Base-by-base conservation (phyloP, 805 yeast species). In the Myxozyma neotropica region DNA sequence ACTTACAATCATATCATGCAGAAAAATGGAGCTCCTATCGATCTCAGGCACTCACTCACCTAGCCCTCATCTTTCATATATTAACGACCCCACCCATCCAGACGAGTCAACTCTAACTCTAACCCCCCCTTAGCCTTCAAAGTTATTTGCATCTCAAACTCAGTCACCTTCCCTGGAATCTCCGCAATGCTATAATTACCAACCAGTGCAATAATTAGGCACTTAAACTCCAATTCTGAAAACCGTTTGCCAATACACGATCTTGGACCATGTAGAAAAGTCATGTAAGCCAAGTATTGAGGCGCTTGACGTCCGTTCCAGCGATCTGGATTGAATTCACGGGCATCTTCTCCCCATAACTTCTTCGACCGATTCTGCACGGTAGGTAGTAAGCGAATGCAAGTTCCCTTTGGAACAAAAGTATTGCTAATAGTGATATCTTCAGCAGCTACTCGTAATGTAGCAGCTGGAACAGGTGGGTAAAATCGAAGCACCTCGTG, bases 211-310 rank as follows among this genome's bases (percentile, higher is more conserved):
- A 61, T 49, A 15, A 61, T 23, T 33, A 61, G 8, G 21, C 50
- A 36, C 23, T 61, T 61, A 36, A 55, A 54, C 35, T 61, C 65
- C 13, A 58, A 17, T 36, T 61, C 63, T 2, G 63, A 47, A 49
- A 61, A 61, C 43, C 27, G 50, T 2, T 59, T 50, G 31, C 65
- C 63, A 17, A 61, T 61, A 49, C 63, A 61, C 4, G 56, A 26
- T 19, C 63, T 44, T 26, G 63, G 60, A 17, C 63, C 63, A 35
- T 58, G 60, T 36, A 58, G 27, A 39, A 61, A 61, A 27, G 65
- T 46, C 10, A 51, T 38, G 26, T 27, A 48, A 15, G 53, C 45
- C 36, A 53, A 55, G 21, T 38, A 38, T n/a, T 17, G 43, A n/a
- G 60, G 56, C 40, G 21, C 43, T 13, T 17, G 38, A 3, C 60